Conservation (phyloP, 2,329 filamentous ascomycete species). For the Claviceps arundinis region DNA sequence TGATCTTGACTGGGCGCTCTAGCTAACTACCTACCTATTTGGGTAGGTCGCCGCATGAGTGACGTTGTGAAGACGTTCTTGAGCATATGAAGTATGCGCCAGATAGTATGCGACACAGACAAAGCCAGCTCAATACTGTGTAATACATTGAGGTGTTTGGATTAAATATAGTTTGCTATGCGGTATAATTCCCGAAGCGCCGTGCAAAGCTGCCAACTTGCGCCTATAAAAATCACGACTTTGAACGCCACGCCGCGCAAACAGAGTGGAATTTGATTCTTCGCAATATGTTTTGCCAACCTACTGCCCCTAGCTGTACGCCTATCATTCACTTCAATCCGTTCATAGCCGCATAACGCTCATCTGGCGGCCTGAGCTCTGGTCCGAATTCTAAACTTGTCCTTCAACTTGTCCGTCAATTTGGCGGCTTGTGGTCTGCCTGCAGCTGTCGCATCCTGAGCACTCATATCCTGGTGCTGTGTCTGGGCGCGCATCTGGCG, state of each 20-base stretch:
- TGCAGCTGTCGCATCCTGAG: constrained; percentile 15
- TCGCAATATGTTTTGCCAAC: neutral
- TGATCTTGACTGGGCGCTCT: too few species aligned
- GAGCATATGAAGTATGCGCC: neutral
- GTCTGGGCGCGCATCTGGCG: constrained; percentile 26
- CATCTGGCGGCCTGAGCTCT: constrained; percentile 23
- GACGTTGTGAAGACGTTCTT: neutral
- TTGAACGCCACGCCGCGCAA: neutral
- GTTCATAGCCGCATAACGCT: neutral
- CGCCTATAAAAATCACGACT: neutral
- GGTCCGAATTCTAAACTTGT: constrained; percentile 39
- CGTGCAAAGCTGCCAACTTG: neutral
- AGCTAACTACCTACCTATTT: too few species aligned
- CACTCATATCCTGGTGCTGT: constrained; percentile 11
- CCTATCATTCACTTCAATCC: neutral
- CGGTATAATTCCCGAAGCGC: neutral
- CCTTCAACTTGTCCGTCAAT: constrained; percentile 36
- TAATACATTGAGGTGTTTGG: neutral
- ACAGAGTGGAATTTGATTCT: neutral
- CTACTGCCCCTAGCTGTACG: neutral
- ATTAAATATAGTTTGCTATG: neutral
- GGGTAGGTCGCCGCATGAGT: too few species aligned
- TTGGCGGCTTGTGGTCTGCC: constrained; percentile 27
- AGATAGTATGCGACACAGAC: neutral
- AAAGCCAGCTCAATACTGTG: too few species aligned